Base-by-base conservation (phyloP, 2,329 filamentous ascomycete species). In the Apiospora rasikravindrae region DNA sequence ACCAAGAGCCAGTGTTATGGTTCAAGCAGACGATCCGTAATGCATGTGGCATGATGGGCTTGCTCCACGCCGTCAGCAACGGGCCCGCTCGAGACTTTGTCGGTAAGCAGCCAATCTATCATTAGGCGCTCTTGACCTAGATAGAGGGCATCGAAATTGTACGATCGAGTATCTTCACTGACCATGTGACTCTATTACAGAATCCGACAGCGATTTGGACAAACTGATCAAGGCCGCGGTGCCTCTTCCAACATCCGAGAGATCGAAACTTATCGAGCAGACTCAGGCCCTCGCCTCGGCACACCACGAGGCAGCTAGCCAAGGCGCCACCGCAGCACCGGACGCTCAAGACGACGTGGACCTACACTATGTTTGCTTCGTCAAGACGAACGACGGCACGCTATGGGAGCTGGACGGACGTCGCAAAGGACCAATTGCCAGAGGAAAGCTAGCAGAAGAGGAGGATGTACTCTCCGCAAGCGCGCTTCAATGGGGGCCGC, bases 1-100 rank as follows among this genome's bases (percentile, higher is more conserved):
- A 88, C 0, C 79, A 78, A 0, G 94, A 98, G 79, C 92, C 94
- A 6, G 94, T 98, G 0, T 79, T 97, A 10, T 99, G 96, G 96
- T 98, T 95, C 87, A 93, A 90, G 77, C 96, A 98, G 85, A 98
- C 95, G 0, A 98, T 98, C 77, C 89, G 93, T 73, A 97, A 98
- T 81, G 94, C 96, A 0, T 98, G 96, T 81, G 96, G 96, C 0
- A 84, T 98, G 64, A 98, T 98, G 85, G 96, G 93, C 0, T 83
- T 98, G 40, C 81, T 98, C 66, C 96, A 98, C 80, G 93, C 92
- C 24, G 89, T 94, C 0, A 88, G 88, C 66, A 99, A 98, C 81
- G 95, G 95, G 0, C 87, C 88, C 1, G 92, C 93, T 0, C 84
- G 88, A 71, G 83, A 84, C 4, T 88, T 91, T 70, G 88, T 97